Percentiles rank a stretch among this genome's conserved stretches.
Conservation (phyloP, 495 filamentous ascomycete species). For the Penicillium pulvis region DNA sequence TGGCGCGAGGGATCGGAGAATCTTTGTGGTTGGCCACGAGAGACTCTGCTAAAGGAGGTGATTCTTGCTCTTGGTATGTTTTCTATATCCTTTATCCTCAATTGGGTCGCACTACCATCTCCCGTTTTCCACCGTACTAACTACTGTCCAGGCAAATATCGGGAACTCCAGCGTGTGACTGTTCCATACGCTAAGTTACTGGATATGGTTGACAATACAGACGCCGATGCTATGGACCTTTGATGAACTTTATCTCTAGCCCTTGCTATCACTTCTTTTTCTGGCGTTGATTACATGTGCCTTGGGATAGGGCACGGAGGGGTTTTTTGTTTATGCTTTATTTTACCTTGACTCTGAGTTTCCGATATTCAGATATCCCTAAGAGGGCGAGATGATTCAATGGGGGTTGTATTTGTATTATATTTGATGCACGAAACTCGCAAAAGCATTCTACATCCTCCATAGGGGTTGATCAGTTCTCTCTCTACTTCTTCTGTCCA, state of each 20-base stretch:
- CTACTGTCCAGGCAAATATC: slow-evolving; percentile 74
- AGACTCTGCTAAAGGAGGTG: slow-evolving; percentile 83
- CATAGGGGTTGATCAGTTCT: not conserved
- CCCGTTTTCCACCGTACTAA: not conserved
- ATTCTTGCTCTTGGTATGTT: slow-evolving; percentile 87
- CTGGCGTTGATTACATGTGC: slow-evolving; percentile 20
- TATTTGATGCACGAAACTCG: slow-evolving; percentile 6
- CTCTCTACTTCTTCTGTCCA: not conserved
- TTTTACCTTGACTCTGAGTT: not conserved
- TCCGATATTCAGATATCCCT: slow-evolving; percentile 6
- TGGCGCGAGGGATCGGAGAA: slow-evolving; percentile 52
- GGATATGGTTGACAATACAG: slow-evolving; percentile 55
- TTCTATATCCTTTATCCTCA: not conserved
- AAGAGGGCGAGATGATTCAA: not conserved
- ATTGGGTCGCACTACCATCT: slow-evolving; percentile 2
- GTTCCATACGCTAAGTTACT: slow-evolving; percentile 85
- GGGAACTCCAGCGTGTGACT: slow-evolving; percentile 86
- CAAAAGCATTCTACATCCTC: slow-evolving; percentile 5
- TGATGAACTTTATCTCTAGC: slow-evolving; percentile 17
- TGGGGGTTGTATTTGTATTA: slow-evolving; percentile 6
- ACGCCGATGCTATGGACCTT: slow-evolving; percentile 59
- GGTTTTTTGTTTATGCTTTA: slow-evolving; percentile 4
- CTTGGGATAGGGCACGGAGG: not conserved
- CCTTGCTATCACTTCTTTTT: slow-evolving; percentile 5
- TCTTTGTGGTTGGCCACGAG: slow-evolving; percentile 86